Conservation (phyloP, 2,329 filamentous ascomycete genomes). For the Monosporascus cannonballus region DNA sequence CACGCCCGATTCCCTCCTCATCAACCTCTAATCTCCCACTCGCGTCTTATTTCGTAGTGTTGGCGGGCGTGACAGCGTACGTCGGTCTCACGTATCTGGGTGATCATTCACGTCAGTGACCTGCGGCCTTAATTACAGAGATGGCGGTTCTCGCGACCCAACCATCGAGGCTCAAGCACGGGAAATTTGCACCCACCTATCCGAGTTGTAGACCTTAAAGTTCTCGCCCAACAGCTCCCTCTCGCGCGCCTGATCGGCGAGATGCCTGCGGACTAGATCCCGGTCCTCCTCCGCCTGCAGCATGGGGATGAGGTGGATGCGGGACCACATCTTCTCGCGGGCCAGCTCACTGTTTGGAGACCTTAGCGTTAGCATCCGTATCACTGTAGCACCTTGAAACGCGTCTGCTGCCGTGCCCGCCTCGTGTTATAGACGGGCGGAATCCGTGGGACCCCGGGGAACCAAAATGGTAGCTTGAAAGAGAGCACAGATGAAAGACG, state of each 20-base stretch:
- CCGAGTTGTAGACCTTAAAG: constrained; percentile 79
- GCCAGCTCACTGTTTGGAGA: constrained; percentile 66
- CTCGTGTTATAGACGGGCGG: no score
- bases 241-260: constrained; percentile 83
- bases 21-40: not conserved
- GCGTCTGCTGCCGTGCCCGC: no score
- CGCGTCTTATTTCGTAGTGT: constrained; percentile 47
- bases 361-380: no score
- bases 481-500: constrained; percentile 24
- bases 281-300: constrained; percentile 96
- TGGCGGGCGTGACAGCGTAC: constrained; percentile 64
- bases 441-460: no score
- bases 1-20: no score
- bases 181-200: constrained; percentile 56
- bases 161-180: not conserved
- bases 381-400: no score
- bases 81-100: constrained; percentile 75
- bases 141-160: not conserved
- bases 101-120: constrained; percentile 5
- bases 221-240: constrained; percentile 83
- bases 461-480: no score
- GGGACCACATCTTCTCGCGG: constrained; percentile 96
- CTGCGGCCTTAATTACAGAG: not conserved
- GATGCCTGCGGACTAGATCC: constrained; percentile 81
- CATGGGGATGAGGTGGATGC: constrained; percentile 88